Base-by-base conservation (phyloP, 805 yeast genomes). In the Candida insectorum region DNA sequence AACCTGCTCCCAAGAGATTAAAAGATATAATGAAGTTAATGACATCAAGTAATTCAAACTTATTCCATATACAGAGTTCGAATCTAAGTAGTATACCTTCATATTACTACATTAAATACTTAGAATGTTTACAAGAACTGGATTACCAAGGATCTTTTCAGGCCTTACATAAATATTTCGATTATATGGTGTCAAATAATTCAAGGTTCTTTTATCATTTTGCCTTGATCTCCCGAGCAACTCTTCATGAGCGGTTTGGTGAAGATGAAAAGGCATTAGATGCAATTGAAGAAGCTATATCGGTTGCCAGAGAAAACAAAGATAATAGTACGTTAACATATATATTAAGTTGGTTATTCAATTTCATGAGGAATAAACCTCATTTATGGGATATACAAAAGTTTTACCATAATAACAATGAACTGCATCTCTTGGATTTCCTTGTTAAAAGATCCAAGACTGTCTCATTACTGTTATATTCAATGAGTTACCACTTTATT, bases 281-380 rank as follows among this genome's bases (percentile, higher is more conserved):
- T 43, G 81, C 95, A 1, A 83, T 87, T 6, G 86, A 83, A 41
- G 96, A 88, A 53, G 93, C 96, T 0, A 82, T 87, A 2, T 69
- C 83, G 5, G 87, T 88, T 3, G 96, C 96, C 0, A 65, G 96
- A 44, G 96, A 88, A 48, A 81, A 82, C 46, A 79, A 79, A 41
- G 96, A 89, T 54, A 69, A 75, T 35, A 65, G 71, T 10, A 85
- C 94, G 16, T 65, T 87, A 26, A 81, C 85, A 17, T 79, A 79
- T 45, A 70, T 87, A 11, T 61, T 87, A 31, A 70, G 86, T 7
- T 83, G 93, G 88, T 62, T 86, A 1, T 77, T 79, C 44, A 74
- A 80, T 41, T 85, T 82, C 45, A 67, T 85, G 48, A 77, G 76
- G 39, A 74, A 75, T 37, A 72, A 80, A 47, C 96, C 95, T 0